Base-by-base conservation (phyloP, 2,329 filamentous ascomycete genomes). In the Lachnellula arida region DNA sequence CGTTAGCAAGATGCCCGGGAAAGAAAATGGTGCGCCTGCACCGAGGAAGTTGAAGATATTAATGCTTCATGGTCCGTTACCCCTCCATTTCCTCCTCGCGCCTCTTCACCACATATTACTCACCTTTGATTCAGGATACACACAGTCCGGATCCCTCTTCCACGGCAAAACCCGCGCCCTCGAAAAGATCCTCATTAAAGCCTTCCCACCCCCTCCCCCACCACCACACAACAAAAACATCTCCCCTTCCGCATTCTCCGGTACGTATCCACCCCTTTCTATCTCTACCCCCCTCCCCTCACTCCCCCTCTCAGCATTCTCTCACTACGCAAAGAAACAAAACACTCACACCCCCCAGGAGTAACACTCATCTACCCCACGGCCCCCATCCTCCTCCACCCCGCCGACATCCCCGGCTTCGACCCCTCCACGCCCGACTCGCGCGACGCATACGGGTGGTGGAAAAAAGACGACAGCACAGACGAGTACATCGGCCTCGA, bases 121-220 rank as follows among this genome's bases (percentile, higher is more conserved):
- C 17, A 54, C 17, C 22, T 23, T n/a, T 51, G 40, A 46, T 39
- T 11, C 55, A 86, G 88, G 93, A 72, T 97, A 86, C 81, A 96
- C 93, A 7, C 93, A 97, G 78, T 95, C 89, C 28, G 91, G 92
- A 4, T 73, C 86, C 4, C 78, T 91, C 60, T 97, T 97, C 81
- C 87, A 84, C 70, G 82, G 87, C 71, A 97, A 97, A 76, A 95
- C 90, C 46, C 89, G 91, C 71, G 90, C 90, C 11, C 78, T 97
- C 1, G 84, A 91, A 65, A 96, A 97, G 72, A 77, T 86, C 53
- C 81, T 97, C 55, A 72, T 77, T 58, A 96, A 96, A 69, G 75
- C 83, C 28, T 87, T 97, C 60, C 80, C 83, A 2, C 28, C 28
- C 8, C 28, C 28, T 28, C 28, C 28, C 8, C 28, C 28, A 28